phyloP scores from a whole-genome alignment of 1,284 basidiomycete species.

The Ceratobasidium theobromae region DNA sequence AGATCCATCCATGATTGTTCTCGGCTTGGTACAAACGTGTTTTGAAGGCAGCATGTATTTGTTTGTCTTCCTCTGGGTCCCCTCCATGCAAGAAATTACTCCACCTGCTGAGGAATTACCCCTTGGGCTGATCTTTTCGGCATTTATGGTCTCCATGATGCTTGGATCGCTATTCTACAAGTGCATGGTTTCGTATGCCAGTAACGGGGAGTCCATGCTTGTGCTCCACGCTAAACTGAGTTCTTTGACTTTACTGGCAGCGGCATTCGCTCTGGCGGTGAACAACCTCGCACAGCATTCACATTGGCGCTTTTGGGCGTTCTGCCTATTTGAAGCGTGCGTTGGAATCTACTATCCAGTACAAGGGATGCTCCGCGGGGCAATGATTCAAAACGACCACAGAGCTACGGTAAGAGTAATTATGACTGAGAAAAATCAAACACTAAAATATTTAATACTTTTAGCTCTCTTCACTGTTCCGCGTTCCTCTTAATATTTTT shows the following conservation, averaged over 20 bases:
- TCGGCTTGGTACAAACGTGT: constrained; percentile 73
- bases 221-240: constrained; percentile 66
- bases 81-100: constrained; percentile 64
- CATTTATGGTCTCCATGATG: constrained; percentile 79
- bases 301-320: constrained; percentile 64
- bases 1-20: constrained; percentile 64
- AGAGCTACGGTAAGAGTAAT: constrained; percentile 61
- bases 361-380: constrained; percentile 70
- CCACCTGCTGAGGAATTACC: constrained; percentile 50
- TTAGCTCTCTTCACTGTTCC: constrained; percentile 68
- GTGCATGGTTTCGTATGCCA: constrained; percentile 49
- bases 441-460: constrained; percentile 3
- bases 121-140: constrained; percentile 72
- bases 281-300: constrained; percentile 54
- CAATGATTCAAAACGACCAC: constrained; percentile 68
- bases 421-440: neutral
- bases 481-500: constrained; percentile 71
- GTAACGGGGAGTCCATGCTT: constrained; percentile 42
- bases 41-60: constrained; percentile 82
- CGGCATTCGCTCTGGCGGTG: constrained; percentile 57
- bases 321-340: constrained; percentile 71
- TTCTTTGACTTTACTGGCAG: constrained; percentile 59
- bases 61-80: constrained; percentile 80
- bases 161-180: constrained; percentile 71
- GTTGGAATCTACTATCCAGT: constrained; percentile 78